Conservation (phyloP, 352 stramenopile species). For the Stephanocyclus meneghinianus region DNA sequence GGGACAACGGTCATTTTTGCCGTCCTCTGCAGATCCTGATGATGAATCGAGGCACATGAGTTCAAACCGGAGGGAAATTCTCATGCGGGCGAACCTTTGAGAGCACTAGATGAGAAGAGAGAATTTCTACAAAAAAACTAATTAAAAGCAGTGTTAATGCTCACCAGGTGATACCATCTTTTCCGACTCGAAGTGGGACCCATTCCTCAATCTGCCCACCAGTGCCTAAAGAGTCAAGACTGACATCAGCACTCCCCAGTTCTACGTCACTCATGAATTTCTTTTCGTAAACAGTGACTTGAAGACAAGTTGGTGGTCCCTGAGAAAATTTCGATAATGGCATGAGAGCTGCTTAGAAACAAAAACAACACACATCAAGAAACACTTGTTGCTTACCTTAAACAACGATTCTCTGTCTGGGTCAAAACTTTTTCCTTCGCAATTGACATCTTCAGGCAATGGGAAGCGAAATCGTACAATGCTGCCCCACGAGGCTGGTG, state of each 20-base stretch:
- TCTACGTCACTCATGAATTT: constrained; percentile 83
- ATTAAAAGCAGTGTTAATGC: not conserved
- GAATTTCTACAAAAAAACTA: not conserved
- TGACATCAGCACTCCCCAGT: constrained; percentile 78
- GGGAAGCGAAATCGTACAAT: constrained; percentile 80
- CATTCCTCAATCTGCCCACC: constrained; percentile 83
- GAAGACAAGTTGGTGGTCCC: constrained; percentile 76
- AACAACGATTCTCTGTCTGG: constrained; percentile 79
- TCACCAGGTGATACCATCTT: constrained; percentile 82
- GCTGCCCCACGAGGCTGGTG: constrained; percentile 80
- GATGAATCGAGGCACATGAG: constrained; percentile 72
- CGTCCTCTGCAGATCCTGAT: constrained; percentile 26
- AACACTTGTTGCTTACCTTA: constrained; percentile 47
- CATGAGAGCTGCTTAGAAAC: not conserved
- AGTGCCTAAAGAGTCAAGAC: constrained; percentile 71
- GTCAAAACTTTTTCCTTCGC: constrained; percentile 76
- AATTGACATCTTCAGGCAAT: constrained; percentile 76
- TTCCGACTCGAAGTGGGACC: constrained; percentile 76
- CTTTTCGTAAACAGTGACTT: constrained; percentile 83
- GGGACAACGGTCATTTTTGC: constrained; percentile 40
- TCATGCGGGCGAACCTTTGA: constrained; percentile 72
- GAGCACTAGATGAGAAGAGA: constrained; percentile 4
- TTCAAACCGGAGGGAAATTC: constrained; percentile 81
- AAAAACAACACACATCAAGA: not conserved
- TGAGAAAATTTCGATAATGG: not conserved